These are phyloP conservation scores for Amanita exitialis DNA, from an alignment of 768 basidiomycete genomes.

Conservation along the genomic window DNA sequence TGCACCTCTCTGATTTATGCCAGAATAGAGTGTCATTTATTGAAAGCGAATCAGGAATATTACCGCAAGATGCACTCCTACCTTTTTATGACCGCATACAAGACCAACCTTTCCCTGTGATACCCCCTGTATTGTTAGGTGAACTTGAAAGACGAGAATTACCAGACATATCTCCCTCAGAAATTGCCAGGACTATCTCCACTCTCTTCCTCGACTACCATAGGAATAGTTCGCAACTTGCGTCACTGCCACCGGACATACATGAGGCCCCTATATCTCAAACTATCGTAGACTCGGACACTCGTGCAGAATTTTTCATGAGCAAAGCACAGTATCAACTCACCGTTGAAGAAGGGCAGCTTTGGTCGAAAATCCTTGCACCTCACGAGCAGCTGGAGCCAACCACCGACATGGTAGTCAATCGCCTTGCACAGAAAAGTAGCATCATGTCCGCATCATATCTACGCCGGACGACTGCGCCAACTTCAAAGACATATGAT, in stretches of 20 bases:
- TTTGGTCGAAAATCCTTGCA: conserved; percentile 42
- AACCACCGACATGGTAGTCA: not conserved
- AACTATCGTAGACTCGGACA: conserved; percentile 21
- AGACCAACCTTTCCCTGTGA: conserved; percentile 7
- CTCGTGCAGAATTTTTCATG: conserved; percentile 35
- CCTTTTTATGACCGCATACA: conserved; percentile 4
- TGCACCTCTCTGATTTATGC: not conserved
- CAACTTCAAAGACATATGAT: conserved; percentile 54
- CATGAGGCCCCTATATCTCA: conserved; percentile 4
- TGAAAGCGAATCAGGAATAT: not conserved
- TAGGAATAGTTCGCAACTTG: conserved; percentile 34
- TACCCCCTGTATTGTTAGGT: not conserved
- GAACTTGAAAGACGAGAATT: conserved; percentile 13
- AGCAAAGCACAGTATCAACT: conserved; percentile 56
- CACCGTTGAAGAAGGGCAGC: conserved; percentile 44
- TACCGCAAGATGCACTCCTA: not conserved
- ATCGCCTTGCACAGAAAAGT: conserved; percentile 37
- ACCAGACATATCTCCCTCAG: not conserved
- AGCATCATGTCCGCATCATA: conserved; percentile 54
- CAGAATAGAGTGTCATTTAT: not conserved
- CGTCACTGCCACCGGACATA: conserved; percentile 22
- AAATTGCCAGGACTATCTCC: conserved; percentile 17
- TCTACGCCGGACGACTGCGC: conserved; percentile 47
- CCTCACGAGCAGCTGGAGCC: not conserved
- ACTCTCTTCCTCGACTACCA: conserved; percentile 40